A percentile compares a stretch with the other conserved stretches of the same genome.
phyloP scores from a whole-genome alignment of 2,329 filamentous ascomycete species.

The Colletotrichum lindemuthianum region DNA sequence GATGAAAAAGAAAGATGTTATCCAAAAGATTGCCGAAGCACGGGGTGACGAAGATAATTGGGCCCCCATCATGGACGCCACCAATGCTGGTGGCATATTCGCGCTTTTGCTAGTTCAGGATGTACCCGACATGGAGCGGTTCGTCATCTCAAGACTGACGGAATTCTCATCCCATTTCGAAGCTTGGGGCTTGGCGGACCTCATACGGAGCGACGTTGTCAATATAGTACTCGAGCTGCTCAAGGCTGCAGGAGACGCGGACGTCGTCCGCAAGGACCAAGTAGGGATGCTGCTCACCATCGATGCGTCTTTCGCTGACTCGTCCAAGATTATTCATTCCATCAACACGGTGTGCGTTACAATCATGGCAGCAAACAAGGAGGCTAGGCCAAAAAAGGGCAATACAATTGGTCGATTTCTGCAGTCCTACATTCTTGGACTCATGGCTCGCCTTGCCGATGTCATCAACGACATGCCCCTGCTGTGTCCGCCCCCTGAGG shows the following conservation, averaged over 20 bases:
- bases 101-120: constrained; percentile 69
- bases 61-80: constrained; percentile 62
- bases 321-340: constrained; percentile 56
- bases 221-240: constrained; percentile 83
- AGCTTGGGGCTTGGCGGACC: constrained; percentile 70
- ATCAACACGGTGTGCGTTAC: constrained; percentile 57
- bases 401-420: constrained; percentile 79
- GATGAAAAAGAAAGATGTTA: constrained; percentile 78
- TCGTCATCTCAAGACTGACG: constrained; percentile 74
- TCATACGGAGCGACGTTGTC: constrained; percentile 80
- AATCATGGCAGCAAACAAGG: constrained; percentile 51
- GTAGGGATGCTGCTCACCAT: constrained; percentile 56
- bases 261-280: constrained; percentile 63
- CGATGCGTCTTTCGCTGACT: neutral
- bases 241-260: constrained; percentile 78
- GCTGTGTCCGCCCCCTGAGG: constrained; percentile 64
- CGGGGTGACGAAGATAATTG: constrained; percentile 74
- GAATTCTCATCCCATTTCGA: constrained; percentile 77
- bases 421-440: constrained; percentile 83
- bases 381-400: constrained; percentile 57
- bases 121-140: constrained; percentile 66
- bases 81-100: constrained; percentile 67
- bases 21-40: constrained; percentile 83
- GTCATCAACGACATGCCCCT: constrained; percentile 74
- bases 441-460: constrained; percentile 85